Conservation (phyloP, 1,284 basidiomycete species). For the Clitocybe nebularis region DNA sequence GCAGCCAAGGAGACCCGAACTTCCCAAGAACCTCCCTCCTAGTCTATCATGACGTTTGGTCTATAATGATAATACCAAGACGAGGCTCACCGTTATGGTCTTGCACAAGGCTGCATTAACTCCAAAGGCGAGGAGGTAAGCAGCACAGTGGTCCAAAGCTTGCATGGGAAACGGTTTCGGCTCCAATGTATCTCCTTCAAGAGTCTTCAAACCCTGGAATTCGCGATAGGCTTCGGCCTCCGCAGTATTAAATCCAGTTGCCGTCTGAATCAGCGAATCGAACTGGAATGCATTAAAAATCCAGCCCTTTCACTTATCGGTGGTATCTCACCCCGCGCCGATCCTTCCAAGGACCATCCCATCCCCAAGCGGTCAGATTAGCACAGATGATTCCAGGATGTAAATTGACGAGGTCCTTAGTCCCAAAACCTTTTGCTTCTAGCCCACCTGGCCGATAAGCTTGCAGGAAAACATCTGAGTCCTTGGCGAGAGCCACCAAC, state of each 20-base stretch:
- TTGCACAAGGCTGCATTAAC: slow-evolving; percentile 52
- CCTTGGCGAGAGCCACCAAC: slow-evolving; percentile 36
- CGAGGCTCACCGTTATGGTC: slow-evolving; percentile 43
- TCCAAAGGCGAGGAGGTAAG: slow-evolving; percentile 58
- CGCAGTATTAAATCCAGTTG: slow-evolving; percentile 57
- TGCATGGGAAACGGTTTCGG: slow-evolving; percentile 59
- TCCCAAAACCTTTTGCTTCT: slow-evolving; percentile 47
- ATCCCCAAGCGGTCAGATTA: slow-evolving; percentile 56
- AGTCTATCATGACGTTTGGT: neutral
- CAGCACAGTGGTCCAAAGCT: slow-evolving; percentile 60
- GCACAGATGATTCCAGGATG: slow-evolving; percentile 57
- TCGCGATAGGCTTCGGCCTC: slow-evolving; percentile 47
- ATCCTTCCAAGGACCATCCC: slow-evolving; percentile 57
- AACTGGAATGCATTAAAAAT: slow-evolving; percentile 36
- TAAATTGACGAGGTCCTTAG: slow-evolving; percentile 33
- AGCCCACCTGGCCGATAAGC: slow-evolving; percentile 58
- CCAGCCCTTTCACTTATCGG: neutral
- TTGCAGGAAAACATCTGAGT: slow-evolving; percentile 63
- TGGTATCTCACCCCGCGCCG: slow-evolving; percentile 43
- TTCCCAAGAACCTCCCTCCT: slow-evolving; percentile 65
- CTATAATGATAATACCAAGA: neutral
- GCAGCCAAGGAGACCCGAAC: slow-evolving; percentile 56
- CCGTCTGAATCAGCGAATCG: slow-evolving; percentile 66
- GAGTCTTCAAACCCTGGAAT: slow-evolving; percentile 20
- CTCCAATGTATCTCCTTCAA: too few relatives aligned